Base-by-base conservation (phyloP, 768 basidiomycete genomes). In the Kondoa malvinella region DNA sequence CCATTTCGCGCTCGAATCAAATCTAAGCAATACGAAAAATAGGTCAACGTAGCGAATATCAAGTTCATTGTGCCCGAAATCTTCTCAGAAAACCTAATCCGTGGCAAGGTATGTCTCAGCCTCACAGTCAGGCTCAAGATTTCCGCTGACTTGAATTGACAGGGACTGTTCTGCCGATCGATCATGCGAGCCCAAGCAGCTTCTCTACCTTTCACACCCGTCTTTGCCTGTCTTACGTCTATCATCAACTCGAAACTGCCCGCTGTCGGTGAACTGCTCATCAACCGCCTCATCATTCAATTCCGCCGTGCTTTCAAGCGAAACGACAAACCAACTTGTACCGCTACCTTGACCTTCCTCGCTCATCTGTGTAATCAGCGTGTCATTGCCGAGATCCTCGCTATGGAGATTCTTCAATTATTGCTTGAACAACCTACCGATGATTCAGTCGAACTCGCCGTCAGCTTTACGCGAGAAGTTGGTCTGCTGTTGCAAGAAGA, bases 171-270 rank as follows among this genome's bases (percentile, higher is more conserved):
- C 75, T 83, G 89, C 26, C 81, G 95, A 71, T 92, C 92, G 71
- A 82, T 99, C 71, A 97, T 99, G 95, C 92, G 96, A 75, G 95
- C 95, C 3, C 95, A 99, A 76, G 83, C 94, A 0, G 84, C 92
- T 3, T 97, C 95, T 80, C 85, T 97, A 73, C 92, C 95, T 0
- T 99, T 94, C 76, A 97, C 95, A 0, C 92, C 95, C 2, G 88
- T 99, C 14, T 99, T 97, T 75, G 91, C 94, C 15, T 87, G 89
- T 0, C 81, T 97, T 33, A 89, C 95, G 62, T 83, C 90, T 0
- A 90, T 99, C 76, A 83, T 97, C 81, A 97, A 99, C 77, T 89
- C 92, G 66, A 97, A 99, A 77, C 81, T 99, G 29, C 95, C 95
- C 1, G 89, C 91, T 78, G 88, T 97, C 27, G 95, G 92, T 59